Percentiles rank a stretch among this genome's conserved stretches.
Conservation (phyloP, 768 basidiomycete species). For the Hebeloma cylindrosporum region DNA sequence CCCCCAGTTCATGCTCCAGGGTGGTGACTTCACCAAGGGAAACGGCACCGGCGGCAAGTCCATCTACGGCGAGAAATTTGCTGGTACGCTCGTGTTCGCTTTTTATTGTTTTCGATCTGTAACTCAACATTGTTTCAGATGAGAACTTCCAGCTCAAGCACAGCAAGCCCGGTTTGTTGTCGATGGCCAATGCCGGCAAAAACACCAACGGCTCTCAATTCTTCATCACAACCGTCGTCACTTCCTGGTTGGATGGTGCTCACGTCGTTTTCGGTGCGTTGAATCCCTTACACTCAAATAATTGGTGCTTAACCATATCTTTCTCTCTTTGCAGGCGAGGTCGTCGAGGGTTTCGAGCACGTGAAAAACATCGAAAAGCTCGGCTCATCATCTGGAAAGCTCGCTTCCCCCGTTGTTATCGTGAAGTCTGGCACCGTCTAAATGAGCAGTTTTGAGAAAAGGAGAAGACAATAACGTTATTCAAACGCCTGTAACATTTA, state of each 20-base stretch:
- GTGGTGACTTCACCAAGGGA: slow-evolving; percentile 77
- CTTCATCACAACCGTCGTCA: slow-evolving; percentile 86
- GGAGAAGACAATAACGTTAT: slow-evolving; percentile 7
- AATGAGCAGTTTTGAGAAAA: slow-evolving; percentile 5
- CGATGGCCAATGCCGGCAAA: slow-evolving; percentile 79
- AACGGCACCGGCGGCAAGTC: slow-evolving; percentile 82
- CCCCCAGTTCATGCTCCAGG: slow-evolving; percentile 85
- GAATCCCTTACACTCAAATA: too few relatives aligned
- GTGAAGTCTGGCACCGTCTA: slow-evolving; percentile 50
- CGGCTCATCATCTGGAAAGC: slow-evolving; percentile 41
- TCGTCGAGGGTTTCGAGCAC: slow-evolving; percentile 60
- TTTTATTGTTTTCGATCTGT: neutral
- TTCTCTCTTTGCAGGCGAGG: slow-evolving; percentile 45
- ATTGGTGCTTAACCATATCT: neutral
- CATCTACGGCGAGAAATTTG: slow-evolving; percentile 72
- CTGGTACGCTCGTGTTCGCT: slow-evolving; percentile 40
- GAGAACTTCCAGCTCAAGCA: slow-evolving; percentile 86
- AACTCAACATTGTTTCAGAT: slow-evolving; percentile 41
- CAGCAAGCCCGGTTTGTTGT: slow-evolving; percentile 64
- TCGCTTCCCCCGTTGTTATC: slow-evolving; percentile 52
- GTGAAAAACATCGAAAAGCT: slow-evolving; percentile 45
- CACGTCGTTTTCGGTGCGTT: slow-evolving; percentile 70
- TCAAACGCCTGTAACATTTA: slow-evolving; percentile 7
- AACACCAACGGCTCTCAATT: slow-evolving; percentile 92
- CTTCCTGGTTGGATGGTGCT: slow-evolving; percentile 67